Conservation (phyloP, 2,329 filamentous ascomycete species). For the Colletotrichum trifolii region DNA sequence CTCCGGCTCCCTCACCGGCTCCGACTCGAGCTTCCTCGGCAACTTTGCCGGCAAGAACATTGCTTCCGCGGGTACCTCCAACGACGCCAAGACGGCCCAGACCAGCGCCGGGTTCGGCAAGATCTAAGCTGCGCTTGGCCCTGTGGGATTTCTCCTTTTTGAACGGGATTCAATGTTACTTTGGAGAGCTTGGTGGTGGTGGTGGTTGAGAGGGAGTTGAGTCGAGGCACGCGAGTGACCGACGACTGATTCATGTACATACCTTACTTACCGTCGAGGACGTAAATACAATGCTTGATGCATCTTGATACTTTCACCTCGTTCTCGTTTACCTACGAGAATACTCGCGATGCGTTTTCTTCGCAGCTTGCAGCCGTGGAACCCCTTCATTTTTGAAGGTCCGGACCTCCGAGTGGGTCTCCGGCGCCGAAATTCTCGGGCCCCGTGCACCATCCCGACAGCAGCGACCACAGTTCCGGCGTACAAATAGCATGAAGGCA, state of each 20-base stretch:
- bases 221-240: conserved; percentile 8
- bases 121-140: conserved; percentile 42
- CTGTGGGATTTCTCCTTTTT: too few species aligned
- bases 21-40: conserved; percentile 59
- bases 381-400: too few species aligned
- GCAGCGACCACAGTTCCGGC: too few species aligned
- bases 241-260: conserved; percentile 31
- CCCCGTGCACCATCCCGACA: too few species aligned
- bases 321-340: rapidly evolving
- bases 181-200: not conserved
- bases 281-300: conserved; percentile 35
- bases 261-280: conserved; percentile 16
- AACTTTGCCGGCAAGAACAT: conserved; percentile 51
- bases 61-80: conserved; percentile 53
- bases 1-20: conserved; percentile 51
- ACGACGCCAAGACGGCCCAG: conserved; percentile 49
- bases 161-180: not conserved
- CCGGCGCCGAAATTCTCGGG: too few species aligned
- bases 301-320: conserved; percentile 1
- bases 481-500: too few species aligned
- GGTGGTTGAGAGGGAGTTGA: not conserved
- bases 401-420: too few species aligned
- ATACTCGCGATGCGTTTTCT: too few species aligned
- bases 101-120: conserved; percentile 59
- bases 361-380: too few species aligned